These are phyloP conservation scores for Neoascochyta sp. DNA, from an alignment of 2,329 filamentous ascomycete genomes.

Conservation along the genomic window DNA sequence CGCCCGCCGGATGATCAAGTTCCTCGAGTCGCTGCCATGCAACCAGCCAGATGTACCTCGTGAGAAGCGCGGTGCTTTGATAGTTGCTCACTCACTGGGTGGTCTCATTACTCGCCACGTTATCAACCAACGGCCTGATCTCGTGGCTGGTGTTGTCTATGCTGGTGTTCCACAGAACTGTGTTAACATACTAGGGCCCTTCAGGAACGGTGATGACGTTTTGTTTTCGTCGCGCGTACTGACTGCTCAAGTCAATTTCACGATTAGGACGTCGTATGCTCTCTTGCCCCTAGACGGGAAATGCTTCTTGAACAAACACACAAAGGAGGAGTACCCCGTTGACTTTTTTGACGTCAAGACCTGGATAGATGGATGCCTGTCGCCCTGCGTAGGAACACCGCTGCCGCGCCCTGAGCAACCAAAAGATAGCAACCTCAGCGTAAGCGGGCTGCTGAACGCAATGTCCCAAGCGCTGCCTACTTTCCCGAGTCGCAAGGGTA, in stretches of 20 bases:
- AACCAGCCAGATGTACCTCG: conserved; percentile 58
- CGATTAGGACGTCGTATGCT: conserved; percentile 78
- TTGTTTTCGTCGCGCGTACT: conserved; percentile 84
- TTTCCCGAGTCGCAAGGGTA: conserved; percentile 35
- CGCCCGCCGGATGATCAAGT: conserved; percentile 67
- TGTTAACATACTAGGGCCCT: conserved; percentile 84
- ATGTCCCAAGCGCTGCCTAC: conserved; percentile 47
- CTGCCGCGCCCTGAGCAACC: conserved; percentile 53
- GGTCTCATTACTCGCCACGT: conserved; percentile 85
- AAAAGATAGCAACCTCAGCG: conserved; percentile 38
- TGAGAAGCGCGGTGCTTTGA: conserved; percentile 64
- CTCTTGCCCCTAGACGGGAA: conserved; percentile 82
- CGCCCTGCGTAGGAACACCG: conserved; percentile 69
- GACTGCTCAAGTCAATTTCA: conserved; percentile 91
- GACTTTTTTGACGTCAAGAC: conserved; percentile 78
- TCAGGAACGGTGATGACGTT: conserved; percentile 90
- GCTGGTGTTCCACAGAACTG: conserved; percentile 81
- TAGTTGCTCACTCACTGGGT: conserved; percentile 83
- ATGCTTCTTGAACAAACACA: conserved; percentile 81
- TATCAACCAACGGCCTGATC: conserved; percentile 77
- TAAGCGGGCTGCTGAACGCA: conserved; percentile 45
- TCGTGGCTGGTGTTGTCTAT: conserved; percentile 83
- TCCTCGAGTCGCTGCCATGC: conserved; percentile 69
- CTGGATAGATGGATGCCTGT: conserved; percentile 76
- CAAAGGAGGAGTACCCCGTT: conserved; percentile 73